These are phyloP conservation scores for Neopestalotiopsis sp. DNA, from an alignment of 2,329 filamentous ascomycete species.

Conservation along the genomic window DNA sequence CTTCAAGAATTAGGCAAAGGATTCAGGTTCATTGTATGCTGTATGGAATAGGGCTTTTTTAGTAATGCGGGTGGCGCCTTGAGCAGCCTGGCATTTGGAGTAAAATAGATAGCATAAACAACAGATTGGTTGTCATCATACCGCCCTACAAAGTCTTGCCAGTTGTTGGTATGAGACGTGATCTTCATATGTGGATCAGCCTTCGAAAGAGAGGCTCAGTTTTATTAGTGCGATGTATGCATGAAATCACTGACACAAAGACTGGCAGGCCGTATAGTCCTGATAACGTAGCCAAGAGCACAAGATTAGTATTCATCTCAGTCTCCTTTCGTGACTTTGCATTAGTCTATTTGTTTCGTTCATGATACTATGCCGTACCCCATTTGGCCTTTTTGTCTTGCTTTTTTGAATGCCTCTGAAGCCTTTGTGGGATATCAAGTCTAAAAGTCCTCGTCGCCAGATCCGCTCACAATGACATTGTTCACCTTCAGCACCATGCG, in stretches of 20 bases:
- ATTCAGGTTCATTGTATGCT: background rate
- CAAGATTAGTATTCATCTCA: background rate
- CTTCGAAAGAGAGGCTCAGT: too few species aligned
- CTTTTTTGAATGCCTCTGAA: background rate
- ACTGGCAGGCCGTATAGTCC: too few species aligned
- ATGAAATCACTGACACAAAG: too few species aligned
- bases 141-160: too few species aligned
- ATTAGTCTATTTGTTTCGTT: constrained; percentile 17
- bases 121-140: too few species aligned
- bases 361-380: background rate
- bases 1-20: background rate
- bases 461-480: constrained; percentile 91
- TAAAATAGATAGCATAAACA: background rate
- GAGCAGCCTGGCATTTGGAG: background rate
- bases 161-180: background rate
- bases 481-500: constrained; percentile 98
- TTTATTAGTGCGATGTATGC: too few species aligned
- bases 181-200: too few species aligned
- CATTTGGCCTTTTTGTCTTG: background rate
- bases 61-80: background rate
- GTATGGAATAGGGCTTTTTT: background rate
- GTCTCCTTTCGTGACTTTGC: constrained; percentile 11
- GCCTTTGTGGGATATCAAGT: constrained; percentile 1
- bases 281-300: background rate
- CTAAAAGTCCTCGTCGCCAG: constrained; percentile 87